phyloP scores from a whole-genome alignment of 1,139 yeast genomes.

The Yamadazyma friedrichii region DNA sequence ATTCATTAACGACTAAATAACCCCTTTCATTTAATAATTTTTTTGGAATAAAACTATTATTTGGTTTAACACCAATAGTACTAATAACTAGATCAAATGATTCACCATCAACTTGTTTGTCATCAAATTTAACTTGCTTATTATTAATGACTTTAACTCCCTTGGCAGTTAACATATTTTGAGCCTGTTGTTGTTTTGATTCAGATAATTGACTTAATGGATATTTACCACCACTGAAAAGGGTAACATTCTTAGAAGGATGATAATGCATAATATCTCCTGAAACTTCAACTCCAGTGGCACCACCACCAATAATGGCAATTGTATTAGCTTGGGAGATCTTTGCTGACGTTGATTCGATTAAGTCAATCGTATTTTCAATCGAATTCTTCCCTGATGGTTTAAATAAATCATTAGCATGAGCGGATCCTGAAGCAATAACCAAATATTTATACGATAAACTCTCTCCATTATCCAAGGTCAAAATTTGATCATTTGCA shows the following conservation, averaged over 20 bases:
- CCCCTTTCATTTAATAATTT: conserved; percentile 16
- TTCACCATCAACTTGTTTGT: conserved; percentile 4
- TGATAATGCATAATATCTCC: conserved; percentile 24
- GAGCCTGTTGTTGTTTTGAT: conserved; percentile 15
- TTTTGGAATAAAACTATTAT: conserved; percentile 19
- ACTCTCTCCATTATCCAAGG: conserved; percentile 8
- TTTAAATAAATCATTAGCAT: conserved; percentile 21
- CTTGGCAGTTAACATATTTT: conserved; percentile 16
- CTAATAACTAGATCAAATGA: conserved; percentile 23
- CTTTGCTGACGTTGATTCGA: conserved; percentile 10
- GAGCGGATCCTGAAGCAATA: conserved; percentile 26
- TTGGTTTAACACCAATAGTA: conserved; percentile 20
- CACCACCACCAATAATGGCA: conserved; percentile 32
- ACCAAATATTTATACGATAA: conserved; percentile 25
- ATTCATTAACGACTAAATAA: conserved; percentile 20
- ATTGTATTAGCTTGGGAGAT: conserved; percentile 20
- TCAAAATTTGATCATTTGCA: conserved; percentile 13
- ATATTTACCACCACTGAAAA: conserved; percentile 21
- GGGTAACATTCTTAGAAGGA: conserved; percentile 19
- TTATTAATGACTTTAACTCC: conserved; percentile 23
- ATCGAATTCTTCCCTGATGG: conserved; percentile 17
- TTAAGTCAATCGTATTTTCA: conserved; percentile 9
- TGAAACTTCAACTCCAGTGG: conserved; percentile 31
- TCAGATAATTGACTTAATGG: conserved; percentile 18
- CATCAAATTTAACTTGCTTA: conserved; percentile 7